phyloP scores from a whole-genome alignment of 2,329 filamentous ascomycete species.

The Dothiorella sarmentorum region DNA sequence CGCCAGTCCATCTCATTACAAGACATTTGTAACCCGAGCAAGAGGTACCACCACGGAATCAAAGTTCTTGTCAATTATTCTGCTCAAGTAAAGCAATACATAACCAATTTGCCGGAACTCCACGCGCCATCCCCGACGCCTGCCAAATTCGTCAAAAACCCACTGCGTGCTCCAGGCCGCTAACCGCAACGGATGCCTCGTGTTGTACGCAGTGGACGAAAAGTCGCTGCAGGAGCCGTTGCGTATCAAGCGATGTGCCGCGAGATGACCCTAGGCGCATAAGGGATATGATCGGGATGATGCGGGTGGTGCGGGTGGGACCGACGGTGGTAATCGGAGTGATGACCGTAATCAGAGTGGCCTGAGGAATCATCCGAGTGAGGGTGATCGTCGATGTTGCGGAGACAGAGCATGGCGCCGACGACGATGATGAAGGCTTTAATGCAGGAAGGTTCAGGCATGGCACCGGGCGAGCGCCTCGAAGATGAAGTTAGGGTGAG shows the following conservation, averaged over 20 bases:
- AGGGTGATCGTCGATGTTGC: slow-evolving; percentile 15
- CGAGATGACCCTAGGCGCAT: slow-evolving; percentile 5
- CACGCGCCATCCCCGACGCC: background rate
- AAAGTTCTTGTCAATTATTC: too few relatives aligned
- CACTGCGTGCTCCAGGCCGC: background rate
- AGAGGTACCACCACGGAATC: too few relatives aligned
- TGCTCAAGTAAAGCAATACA: background rate
- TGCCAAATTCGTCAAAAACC: background rate
- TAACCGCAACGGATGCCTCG: background rate
- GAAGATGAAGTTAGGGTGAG: background rate
- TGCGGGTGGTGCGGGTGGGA: background rate
- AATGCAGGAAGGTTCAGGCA: slow-evolving; percentile 3
- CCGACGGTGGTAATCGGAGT: too few relatives aligned
- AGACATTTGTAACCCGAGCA: too few relatives aligned
- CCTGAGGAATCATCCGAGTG: background rate
- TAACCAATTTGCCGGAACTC: background rate
- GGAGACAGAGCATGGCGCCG: slow-evolving; percentile 14
- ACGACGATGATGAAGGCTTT: slow-evolving; percentile 13
- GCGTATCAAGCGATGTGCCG: background rate
- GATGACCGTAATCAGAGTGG: background rate
- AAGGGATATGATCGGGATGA: background rate
- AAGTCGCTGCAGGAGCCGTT: background rate
- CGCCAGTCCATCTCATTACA: too few relatives aligned
- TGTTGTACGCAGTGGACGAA: background rate
- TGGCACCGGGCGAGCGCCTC: background rate